A percentile compares a stretch with the other conserved stretches of the same genome.
These are phyloP conservation scores for Salix caprea DNA, from an alignment of 345 rosid species.

Conservation along the genomic window DNA sequence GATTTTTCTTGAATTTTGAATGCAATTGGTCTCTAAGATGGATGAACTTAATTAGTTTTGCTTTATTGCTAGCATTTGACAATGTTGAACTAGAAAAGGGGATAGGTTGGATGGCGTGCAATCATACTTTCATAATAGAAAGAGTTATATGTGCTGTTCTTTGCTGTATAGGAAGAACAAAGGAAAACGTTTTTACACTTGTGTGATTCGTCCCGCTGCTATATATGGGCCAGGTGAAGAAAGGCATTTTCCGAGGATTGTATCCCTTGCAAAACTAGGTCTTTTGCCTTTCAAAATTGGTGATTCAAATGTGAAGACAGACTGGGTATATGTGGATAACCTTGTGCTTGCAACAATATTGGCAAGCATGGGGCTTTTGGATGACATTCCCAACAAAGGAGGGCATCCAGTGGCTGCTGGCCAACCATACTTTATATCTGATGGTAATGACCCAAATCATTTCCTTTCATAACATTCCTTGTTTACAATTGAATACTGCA, in stretches of 20 bases:
- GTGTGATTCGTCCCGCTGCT: conserved; percentile 90
- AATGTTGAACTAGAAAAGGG: not conserved
- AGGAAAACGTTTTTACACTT: conserved; percentile 57
- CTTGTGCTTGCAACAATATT: conserved; percentile 70
- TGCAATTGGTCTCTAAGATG: not conserved
- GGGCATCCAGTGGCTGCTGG: conserved; percentile 79
- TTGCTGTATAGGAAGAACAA: conserved; percentile 45
- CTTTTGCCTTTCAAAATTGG: conserved; percentile 61
- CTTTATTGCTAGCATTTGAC: not conserved
- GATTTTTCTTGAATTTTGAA: not conserved
- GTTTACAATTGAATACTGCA: not conserved
- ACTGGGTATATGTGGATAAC: conserved; percentile 87
- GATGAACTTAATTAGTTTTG: not conserved
- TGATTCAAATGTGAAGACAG: conserved; percentile 61
- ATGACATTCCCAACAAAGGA: conserved; percentile 70
- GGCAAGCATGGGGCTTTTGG: conserved; percentile 91
- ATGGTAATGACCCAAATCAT: conserved; percentile 47
- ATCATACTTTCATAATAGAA: not conserved
- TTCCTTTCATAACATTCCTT: not conserved
- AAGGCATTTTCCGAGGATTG: conserved; percentile 82
- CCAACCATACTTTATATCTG: conserved; percentile 88
- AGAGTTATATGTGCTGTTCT: not conserved
- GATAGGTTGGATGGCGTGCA: not conserved
- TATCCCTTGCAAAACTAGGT: conserved; percentile 66
- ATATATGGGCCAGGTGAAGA: conserved; percentile 95